A percentile compares a stretch with the other conserved stretches of the same genome.
Conservation (phyloP, 345 rosid species). For the Mallotus nudiflorus region DNA sequence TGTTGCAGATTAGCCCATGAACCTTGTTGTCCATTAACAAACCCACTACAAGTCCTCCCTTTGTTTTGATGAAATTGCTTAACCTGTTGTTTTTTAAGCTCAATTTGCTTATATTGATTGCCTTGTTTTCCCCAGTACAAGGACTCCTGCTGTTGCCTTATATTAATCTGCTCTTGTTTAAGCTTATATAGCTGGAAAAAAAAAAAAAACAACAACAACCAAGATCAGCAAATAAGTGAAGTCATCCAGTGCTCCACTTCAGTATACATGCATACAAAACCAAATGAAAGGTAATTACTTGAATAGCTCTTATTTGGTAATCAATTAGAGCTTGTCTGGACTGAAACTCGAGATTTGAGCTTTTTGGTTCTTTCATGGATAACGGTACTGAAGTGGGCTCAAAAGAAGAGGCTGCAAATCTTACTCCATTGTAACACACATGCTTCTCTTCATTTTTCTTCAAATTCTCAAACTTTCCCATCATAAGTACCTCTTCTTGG, state of each 20-base stretch:
- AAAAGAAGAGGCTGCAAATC: background rate
- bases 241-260: too few species aligned
- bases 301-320: constrained; percentile 56
- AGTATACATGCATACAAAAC: too few species aligned
- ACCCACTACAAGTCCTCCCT: constrained; percentile 23
- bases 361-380: constrained; percentile 3
- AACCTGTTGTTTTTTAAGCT: constrained; percentile 12
- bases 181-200: constrained; percentile 37
- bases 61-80: constrained; percentile 23
- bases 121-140: background rate
- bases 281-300: constrained; percentile 27
- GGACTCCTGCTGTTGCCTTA: constrained; percentile 27
- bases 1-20: constrained; percentile 26
- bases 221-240: too few species aligned
- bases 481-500: constrained; percentile 23
- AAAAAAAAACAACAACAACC: background rate
- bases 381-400: constrained; percentile 15
- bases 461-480: constrained; percentile 35
- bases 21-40: constrained; percentile 15
- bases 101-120: constrained; percentile 7
- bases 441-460: constrained; percentile 25
- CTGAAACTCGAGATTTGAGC: constrained; percentile 24
- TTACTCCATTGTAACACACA: constrained; percentile 4
- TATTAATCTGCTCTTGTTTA: constrained; percentile 44
- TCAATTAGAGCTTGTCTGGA: constrained; percentile 59